Percentiles rank a stretch among this genome's conserved stretches.
phyloP scores from a whole-genome alignment of 2,329 filamentous ascomycete species.

The Aureobasidium pullulans region DNA sequence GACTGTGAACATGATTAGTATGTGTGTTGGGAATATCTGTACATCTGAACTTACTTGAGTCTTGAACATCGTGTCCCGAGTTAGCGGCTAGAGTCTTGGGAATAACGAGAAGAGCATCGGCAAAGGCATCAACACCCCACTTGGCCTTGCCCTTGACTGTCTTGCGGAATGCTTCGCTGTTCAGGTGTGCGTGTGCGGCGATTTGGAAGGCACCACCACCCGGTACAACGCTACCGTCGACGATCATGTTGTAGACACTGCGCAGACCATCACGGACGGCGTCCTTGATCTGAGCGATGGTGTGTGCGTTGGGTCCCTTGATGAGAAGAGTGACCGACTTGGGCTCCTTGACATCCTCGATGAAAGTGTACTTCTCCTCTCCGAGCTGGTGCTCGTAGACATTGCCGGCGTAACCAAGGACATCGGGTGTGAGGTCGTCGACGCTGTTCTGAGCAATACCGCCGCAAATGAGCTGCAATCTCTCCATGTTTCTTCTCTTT shows the following conservation, averaged over 20 bases:
- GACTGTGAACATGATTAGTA: slow-evolving; percentile 46
- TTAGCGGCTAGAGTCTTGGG: slow-evolving; percentile 97
- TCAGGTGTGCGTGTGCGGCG: slow-evolving; percentile 79
- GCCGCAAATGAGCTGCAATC: slow-evolving; percentile 88
- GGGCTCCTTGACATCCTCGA: slow-evolving; percentile 97
- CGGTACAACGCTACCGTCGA: slow-evolving; percentile 92
- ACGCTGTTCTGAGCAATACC: slow-evolving; percentile 92
- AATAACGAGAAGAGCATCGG: slow-evolving; percentile 88
- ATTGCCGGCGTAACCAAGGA: slow-evolving; percentile 89
- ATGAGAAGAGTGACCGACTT: slow-evolving; percentile 97
- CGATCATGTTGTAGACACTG: slow-evolving; percentile 98
- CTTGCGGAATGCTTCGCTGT: slow-evolving; percentile 78
- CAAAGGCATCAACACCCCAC: slow-evolving; percentile 90
- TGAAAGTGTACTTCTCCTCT: slow-evolving; percentile 98
- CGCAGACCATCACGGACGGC: slow-evolving; percentile 90
- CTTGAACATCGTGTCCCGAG: slow-evolving; percentile 92
- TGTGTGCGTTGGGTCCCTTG: slow-evolving; percentile 95
- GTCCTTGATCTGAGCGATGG: slow-evolving; percentile 93
- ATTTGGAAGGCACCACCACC: slow-evolving; percentile 95
- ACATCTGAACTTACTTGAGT: slow-evolving; percentile 61
- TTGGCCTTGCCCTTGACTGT: slow-evolving; percentile 97
- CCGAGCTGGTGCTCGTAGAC: slow-evolving; percentile 97
- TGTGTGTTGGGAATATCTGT: not conserved
- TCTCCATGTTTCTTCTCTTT: slow-evolving; percentile 98
- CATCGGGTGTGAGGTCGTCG: slow-evolving; percentile 78